These are phyloP conservation scores for Epichloe sylvatica DNA, from an alignment of 2,329 filamentous ascomycete genomes.

Conservation along the genomic window DNA sequence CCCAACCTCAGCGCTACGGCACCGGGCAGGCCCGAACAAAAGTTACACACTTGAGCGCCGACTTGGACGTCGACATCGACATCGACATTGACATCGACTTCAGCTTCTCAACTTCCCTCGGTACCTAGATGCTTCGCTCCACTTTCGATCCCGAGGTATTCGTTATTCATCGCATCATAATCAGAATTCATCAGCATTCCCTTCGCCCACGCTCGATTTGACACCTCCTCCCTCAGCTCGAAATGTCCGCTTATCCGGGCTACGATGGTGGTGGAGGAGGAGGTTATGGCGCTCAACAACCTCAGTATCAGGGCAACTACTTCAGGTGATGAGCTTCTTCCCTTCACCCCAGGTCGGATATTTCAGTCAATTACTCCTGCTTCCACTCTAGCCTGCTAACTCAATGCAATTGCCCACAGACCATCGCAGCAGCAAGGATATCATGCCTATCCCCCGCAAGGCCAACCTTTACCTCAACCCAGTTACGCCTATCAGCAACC, in stretches of 20 bases:
- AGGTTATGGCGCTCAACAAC: slow-evolving; percentile 25
- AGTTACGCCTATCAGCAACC: slow-evolving; percentile 31
- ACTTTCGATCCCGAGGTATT: background rate
- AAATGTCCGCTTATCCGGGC: slow-evolving; percentile 50
- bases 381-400: background rate
- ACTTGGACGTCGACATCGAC: background rate
- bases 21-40: no score
- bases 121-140: background rate
- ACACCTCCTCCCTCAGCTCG: slow-evolving; percentile 4
- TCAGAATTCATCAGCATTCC: background rate
- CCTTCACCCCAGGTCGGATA: no score
- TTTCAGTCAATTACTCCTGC: background rate
- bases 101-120: background rate
- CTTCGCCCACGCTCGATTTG: background rate
- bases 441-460: slow-evolving; percentile 30
- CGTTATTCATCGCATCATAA: background rate
- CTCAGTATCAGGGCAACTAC: slow-evolving; percentile 25
- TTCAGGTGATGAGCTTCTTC: slow-evolving; percentile 7
- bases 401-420: background rate
- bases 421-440: slow-evolving; percentile 7
- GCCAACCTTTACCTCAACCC: slow-evolving; percentile 34
- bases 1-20: background rate
- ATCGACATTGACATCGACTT: background rate
- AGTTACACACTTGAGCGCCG: no score
- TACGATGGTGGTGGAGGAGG: slow-evolving; percentile 31